Evolutionary conservation across 2,329 filamentous ascomycete genomes (phyloP).

Genomic region (Fusarium duplospermum): DNA sequence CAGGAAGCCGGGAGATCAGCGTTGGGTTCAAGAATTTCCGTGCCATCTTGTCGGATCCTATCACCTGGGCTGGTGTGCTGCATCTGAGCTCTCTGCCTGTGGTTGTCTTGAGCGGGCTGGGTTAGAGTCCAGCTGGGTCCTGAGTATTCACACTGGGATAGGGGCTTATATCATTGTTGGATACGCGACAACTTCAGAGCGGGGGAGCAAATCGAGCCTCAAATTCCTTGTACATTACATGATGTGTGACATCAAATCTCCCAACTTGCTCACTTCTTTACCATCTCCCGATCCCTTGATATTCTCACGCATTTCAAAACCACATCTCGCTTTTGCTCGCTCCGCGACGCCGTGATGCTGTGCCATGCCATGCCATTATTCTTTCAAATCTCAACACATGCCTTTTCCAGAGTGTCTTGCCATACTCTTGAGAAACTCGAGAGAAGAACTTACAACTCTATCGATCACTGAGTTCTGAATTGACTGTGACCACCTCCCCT

Average conservation of each 20-base stretch:
- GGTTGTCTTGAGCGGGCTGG: conserved; percentile 16
- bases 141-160: not conserved
- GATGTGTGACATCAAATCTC: not conserved
- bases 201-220: not conserved
- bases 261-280: not conserved
- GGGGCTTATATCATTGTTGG: not conserved
- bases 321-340: not conserved
- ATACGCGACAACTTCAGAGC: not conserved
- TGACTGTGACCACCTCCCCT: not conserved
- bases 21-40: conserved; percentile 38
- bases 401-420: not conserved
- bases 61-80: conserved; percentile 27
- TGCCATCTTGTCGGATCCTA: conserved; percentile 22
- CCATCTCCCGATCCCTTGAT: not conserved
- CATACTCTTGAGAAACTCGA: not conserved
- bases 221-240: not conserved
- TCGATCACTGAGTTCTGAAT: not conserved
- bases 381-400: not conserved
- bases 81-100: conserved; percentile 25
- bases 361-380: not conserved
- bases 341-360: too few species aligned
- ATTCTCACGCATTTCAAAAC: not conserved
- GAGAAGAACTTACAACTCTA: not conserved
- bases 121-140: not conserved
- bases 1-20: not conserved